Evolutionary conservation across 1,284 basidiomycete species (phyloP).

Genomic region (Apiotrichum laibachii): DNA sequence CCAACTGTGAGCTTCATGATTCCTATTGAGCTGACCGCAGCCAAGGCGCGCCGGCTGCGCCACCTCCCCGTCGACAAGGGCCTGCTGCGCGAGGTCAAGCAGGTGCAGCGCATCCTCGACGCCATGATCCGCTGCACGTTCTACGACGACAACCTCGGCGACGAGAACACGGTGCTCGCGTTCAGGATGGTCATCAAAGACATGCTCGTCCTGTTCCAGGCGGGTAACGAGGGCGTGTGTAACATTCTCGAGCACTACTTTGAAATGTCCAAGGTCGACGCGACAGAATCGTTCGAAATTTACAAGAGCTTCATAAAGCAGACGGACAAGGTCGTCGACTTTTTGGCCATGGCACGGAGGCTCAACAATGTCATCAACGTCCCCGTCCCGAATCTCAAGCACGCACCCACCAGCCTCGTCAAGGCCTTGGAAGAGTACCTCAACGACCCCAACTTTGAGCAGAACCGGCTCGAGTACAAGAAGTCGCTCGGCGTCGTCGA

Average conservation of each 20-base stretch:
- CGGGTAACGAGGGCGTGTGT: slow-evolving; percentile 96
- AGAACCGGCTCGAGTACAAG: slow-evolving; percentile 88
- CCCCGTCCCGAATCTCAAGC: slow-evolving; percentile 88
- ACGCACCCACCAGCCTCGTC: slow-evolving; percentile 90
- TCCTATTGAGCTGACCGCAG: slow-evolving; percentile 14
- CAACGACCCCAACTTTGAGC: slow-evolving; percentile 91
- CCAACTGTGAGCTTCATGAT: slow-evolving; percentile 33
- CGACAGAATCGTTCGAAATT: slow-evolving; percentile 75
- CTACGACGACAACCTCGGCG: slow-evolving; percentile 87
- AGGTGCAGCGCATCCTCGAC: slow-evolving; percentile 86
- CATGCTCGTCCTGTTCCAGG: slow-evolving; percentile 90
- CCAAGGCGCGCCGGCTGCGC: slow-evolving; percentile 67
- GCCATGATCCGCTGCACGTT: slow-evolving; percentile 79
- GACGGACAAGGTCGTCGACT: slow-evolving; percentile 91
- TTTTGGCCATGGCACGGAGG: slow-evolving; percentile 86
- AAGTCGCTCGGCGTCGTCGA: slow-evolving; percentile 76
- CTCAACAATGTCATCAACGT: slow-evolving; percentile 89
- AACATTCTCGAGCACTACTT: slow-evolving; percentile 98
- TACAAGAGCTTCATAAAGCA: slow-evolving; percentile 95
- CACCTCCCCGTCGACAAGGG: slow-evolving; percentile 95
- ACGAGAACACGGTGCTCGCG: slow-evolving; percentile 85
- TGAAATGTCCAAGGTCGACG: slow-evolving; percentile 94
- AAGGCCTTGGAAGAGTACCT: slow-evolving; percentile 93
- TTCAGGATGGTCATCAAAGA: slow-evolving; percentile 97
- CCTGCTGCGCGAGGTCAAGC: slow-evolving; percentile 83